Evolutionary conservation across 2,329 filamentous ascomycete genomes (phyloP).

Genomic region (Penicillium brasilianum): DNA sequence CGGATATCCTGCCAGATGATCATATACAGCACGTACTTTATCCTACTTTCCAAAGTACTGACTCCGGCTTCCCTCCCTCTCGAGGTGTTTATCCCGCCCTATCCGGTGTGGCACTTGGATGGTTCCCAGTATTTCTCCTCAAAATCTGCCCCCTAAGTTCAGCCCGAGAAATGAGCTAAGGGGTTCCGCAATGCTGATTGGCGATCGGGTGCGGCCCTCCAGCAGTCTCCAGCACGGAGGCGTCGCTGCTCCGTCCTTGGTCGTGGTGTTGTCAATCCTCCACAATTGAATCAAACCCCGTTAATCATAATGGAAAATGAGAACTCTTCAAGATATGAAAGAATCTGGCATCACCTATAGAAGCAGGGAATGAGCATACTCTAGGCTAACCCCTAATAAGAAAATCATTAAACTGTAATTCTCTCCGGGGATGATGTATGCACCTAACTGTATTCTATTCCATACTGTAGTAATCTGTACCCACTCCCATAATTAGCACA

Average conservation of each 20-base stretch:
- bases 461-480: background rate
- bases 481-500: slow-evolving; percentile 2
- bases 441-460: background rate
- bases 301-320: too few species aligned
- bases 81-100: slow-evolving; percentile 3
- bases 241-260: background rate
- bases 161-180: background rate
- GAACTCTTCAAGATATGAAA: too few species aligned
- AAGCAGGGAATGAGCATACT: background rate
- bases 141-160: background rate
- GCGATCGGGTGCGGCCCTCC: slow-evolving; percentile 18
- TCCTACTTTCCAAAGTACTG: background rate
- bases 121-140: background rate
- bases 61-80: background rate
- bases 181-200: slow-evolving; percentile 11
- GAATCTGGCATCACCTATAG: background rate
- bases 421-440: background rate
- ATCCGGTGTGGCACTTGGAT: background rate
- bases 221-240: slow-evolving; percentile 3
- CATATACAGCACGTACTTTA: background rate
- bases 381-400: background rate
- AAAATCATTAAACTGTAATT: background rate
- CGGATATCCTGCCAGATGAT: background rate
- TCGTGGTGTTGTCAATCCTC: background rate
- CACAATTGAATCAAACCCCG: background rate